Conservation (phyloP, 768 basidiomycete genomes). For the Suillus ampliporus region DNA sequence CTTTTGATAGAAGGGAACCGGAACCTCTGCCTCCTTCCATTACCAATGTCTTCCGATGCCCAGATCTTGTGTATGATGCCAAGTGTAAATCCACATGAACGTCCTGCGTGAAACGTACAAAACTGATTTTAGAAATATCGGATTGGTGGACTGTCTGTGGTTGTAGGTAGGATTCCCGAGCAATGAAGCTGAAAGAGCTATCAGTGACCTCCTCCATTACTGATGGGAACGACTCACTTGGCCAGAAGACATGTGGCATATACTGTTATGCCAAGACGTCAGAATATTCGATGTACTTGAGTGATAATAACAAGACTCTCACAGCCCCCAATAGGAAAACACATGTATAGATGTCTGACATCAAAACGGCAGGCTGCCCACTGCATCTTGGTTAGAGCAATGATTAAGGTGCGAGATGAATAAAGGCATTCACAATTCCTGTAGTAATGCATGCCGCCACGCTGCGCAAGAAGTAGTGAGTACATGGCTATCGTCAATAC, state of each 20-base stretch:
- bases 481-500: neutral
- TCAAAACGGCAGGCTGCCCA: conserved; percentile 28
- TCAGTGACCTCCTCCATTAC: neutral
- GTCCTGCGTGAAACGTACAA: neutral
- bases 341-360: conserved; percentile 27
- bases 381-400: conserved; percentile 15
- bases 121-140: neutral
- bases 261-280: conserved; percentile 16
- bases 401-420: neutral
- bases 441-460: conserved; percentile 19
- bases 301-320: conserved; percentile 8
- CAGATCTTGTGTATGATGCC: neutral
- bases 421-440: conserved; percentile 22
- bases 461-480: conserved; percentile 17
- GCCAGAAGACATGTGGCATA: conserved; percentile 35
- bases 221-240: conserved; percentile 24
- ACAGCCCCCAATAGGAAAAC: conserved; percentile 33
- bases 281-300: neutral
- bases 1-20: too few species aligned
- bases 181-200: conserved; percentile 23
- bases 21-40: neutral
- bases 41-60: neutral
- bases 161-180: conserved; percentile 34
- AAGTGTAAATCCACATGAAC: neutral
- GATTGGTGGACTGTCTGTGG: neutral